These are phyloP conservation scores for Dissophora globulifera DNA, from an alignment of 192 early-diverging fungal genomes.

Conservation along the genomic window DNA sequence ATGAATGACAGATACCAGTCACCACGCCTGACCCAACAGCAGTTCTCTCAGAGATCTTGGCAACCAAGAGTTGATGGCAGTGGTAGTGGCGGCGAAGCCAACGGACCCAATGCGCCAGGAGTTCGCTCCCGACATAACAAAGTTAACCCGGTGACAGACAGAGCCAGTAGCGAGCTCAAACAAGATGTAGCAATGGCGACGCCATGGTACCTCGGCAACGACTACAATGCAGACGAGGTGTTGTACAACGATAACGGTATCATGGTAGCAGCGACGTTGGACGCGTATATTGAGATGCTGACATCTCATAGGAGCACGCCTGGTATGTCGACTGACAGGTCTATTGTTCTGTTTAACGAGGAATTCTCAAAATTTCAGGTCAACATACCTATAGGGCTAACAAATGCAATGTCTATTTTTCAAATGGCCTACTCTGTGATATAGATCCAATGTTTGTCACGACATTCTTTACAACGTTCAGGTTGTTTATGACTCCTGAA, in stretches of 20 bases:
- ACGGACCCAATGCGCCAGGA: too few species aligned
- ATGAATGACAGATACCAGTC: background rate
- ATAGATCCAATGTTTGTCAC: constrained; percentile 70
- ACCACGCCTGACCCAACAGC: constrained; percentile 2
- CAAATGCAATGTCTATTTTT: constrained; percentile 9
- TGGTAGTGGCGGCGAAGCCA: too few species aligned
- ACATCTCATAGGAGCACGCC: constrained; percentile 66
- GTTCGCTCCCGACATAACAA: constrained; percentile 28
- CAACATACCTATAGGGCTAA: too few species aligned
- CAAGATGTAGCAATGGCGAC: background rate
- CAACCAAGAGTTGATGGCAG: too few species aligned
- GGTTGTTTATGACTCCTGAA: constrained; percentile 77
- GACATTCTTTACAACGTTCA: constrained; percentile 89
- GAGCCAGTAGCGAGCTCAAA: constrained; percentile 11
- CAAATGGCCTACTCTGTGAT: constrained; percentile 2
- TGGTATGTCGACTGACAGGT: constrained; percentile 8
- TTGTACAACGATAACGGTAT: constrained; percentile 66
- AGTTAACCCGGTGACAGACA: constrained; percentile 15
- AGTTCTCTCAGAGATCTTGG: too few species aligned
- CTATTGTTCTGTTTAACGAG: too few species aligned
- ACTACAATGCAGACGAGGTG: constrained; percentile 62
- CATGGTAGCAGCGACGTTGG: constrained; percentile 67
- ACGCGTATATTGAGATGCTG: constrained; percentile 68
- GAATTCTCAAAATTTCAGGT: too few species aligned
- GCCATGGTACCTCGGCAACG: constrained; percentile 66